phyloP scores from a whole-genome alignment of 1,139 yeast genomes.

The Arxiozyma heterogenica region DNA sequence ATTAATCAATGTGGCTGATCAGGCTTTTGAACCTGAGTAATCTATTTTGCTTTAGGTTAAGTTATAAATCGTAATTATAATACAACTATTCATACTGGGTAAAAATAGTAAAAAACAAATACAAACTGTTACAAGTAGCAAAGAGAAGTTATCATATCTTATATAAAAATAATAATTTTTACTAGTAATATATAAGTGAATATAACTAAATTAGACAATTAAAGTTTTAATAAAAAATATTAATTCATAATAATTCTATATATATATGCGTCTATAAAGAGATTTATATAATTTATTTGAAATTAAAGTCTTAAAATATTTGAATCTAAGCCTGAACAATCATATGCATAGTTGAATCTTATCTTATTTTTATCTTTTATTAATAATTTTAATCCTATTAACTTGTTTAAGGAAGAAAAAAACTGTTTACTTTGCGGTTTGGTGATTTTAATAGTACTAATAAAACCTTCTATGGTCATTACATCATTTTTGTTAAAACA shows the following conservation, averaged over 20 bases:
- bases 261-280: background rate
- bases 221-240: too few relatives aligned
- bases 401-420: conserved; percentile 2
- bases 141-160: too few relatives aligned
- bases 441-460: conserved; percentile 3
- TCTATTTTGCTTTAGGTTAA: background rate
- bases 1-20: conserved; percentile 72
- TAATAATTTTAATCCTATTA: conserved; percentile 1
- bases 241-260: too few relatives aligned
- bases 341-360: conserved; percentile 1
- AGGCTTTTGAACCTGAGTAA: conserved; percentile 68
- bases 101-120: background rate
- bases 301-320: background rate
- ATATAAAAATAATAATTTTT: too few relatives aligned
- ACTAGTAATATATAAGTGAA: too few relatives aligned
- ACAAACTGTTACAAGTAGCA: background rate
- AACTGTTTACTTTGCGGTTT: conserved; percentile 1
- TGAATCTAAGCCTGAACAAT: background rate
- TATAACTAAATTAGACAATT: background rate
- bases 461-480: conserved; percentile 7
- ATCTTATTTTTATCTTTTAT: background rate
- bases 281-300: too few relatives aligned
- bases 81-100: background rate
- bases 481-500: conserved; percentile 12
- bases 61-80: too few relatives aligned